phyloP scores from a whole-genome alignment of 495 filamentous ascomycete genomes.

The Hypomontagnella monticulosa region DNA sequence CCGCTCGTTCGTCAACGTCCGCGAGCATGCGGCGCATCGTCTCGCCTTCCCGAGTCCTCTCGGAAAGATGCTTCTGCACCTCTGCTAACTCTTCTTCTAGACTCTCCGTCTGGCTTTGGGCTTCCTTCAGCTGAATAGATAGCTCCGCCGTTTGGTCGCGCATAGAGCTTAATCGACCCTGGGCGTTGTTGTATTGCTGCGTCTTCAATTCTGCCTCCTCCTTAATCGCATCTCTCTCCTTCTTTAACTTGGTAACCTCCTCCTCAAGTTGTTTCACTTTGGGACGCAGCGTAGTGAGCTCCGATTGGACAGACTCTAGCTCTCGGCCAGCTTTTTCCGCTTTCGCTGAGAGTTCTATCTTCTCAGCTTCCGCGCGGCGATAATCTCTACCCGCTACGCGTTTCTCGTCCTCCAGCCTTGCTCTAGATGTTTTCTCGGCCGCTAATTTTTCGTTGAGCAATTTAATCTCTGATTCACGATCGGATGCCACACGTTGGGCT shows the following conservation, averaged over 20 bases:
- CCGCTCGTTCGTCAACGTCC: constrained; percentile 85
- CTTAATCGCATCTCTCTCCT: constrained; percentile 70
- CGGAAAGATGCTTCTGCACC: constrained; percentile 84
- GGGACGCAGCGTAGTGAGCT: constrained; percentile 68
- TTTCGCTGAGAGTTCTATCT: constrained; percentile 76
- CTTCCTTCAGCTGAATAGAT: constrained; percentile 92
- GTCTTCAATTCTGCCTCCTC: constrained; percentile 87
- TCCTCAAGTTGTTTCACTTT: constrained; percentile 77
- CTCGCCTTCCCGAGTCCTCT: constrained; percentile 93
- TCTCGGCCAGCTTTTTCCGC: constrained; percentile 74
- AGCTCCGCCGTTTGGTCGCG: constrained; percentile 90
- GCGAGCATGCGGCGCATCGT: constrained; percentile 91
- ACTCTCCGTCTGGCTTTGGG: constrained; percentile 79
- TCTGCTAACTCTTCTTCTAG: constrained; percentile 95
- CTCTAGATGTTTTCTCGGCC: constrained; percentile 75
- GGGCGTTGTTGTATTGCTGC: constrained; percentile 84
- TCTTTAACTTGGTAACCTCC: constrained; percentile 69
- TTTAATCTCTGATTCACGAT: constrained; percentile 80
- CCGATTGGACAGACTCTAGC: constrained; percentile 74
- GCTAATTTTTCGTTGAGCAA: constrained; percentile 77
- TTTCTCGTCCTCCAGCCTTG: constrained; percentile 79
- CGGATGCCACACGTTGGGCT: constrained; percentile 72
- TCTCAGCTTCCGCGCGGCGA: constrained; percentile 76
- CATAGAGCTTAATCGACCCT: constrained; percentile 88
- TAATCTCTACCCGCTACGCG: constrained; percentile 76